Percentiles rank a stretch among this genome's conserved stretches.
Evolutionary conservation across 805 yeast genomes (phyloP).

Genomic region (Wickerhamomyces tratensis): DNA sequence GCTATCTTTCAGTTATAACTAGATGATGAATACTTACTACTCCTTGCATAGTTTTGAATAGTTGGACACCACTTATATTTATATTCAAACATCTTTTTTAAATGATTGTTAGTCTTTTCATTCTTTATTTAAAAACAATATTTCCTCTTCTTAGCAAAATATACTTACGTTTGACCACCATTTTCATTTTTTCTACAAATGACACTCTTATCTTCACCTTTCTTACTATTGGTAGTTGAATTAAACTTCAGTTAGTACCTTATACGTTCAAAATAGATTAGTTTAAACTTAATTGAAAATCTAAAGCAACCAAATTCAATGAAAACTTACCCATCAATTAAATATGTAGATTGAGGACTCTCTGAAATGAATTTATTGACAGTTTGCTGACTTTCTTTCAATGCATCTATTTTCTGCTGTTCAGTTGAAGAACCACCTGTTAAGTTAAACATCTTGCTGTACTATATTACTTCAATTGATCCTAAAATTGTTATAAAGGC

Average conservation of each 20-base stretch:
- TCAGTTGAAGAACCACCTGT: no score
- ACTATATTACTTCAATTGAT: no score
- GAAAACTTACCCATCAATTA: conserved; percentile 16
- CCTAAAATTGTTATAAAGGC: no score
- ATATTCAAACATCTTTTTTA: conserved; percentile 31
- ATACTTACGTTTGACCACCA: conserved; percentile 30
- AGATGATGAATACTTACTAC: conserved; percentile 13
- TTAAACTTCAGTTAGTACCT: no score
- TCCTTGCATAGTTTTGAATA: conserved; percentile 39
- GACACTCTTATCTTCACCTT: conserved; percentile 22
- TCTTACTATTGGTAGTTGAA: conserved; percentile 5
- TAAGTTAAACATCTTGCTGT: no score
- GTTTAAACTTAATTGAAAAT: no score
- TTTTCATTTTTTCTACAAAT: conserved; percentile 34
- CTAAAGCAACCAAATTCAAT: no score
- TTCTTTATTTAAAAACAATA: no score
- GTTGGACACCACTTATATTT: conserved; percentile 27
- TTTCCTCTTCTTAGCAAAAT: no score
- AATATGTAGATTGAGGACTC: conserved; percentile 8
- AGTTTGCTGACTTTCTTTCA: not conserved
- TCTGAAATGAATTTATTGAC: conserved; percentile 6
- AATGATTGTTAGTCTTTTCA: not conserved
- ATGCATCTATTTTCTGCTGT: not conserved
- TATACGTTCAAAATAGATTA: no score
- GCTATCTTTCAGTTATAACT: not conserved